Conservation (phyloP, 176 grass and related monocot genomes). For the Carex scoparia region DNA sequence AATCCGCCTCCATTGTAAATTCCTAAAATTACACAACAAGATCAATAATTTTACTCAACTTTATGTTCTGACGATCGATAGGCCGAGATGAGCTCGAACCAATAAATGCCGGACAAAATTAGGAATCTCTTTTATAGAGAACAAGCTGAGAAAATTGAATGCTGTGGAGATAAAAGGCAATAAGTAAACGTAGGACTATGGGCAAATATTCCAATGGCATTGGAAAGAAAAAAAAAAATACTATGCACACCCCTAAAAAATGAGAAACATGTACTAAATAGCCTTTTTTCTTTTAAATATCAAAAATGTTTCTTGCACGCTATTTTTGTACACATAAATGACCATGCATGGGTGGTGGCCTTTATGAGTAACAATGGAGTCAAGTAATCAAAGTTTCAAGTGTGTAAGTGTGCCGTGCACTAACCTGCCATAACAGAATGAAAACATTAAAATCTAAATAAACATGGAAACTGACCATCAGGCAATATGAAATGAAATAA, state of each 20-base stretch:
- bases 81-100: slow-evolving; percentile 25
- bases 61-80: slow-evolving; percentile 43
- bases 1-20: slow-evolving; percentile 70
- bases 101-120: slow-evolving; percentile 36
- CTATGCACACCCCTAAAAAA: not conserved
- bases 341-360: not conserved
- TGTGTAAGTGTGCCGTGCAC: not conserved
- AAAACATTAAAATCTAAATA: not conserved
- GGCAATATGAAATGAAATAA: not conserved
- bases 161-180: slow-evolving; percentile 27
- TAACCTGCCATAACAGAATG: not conserved
- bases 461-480: not conserved
- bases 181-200: not conserved
- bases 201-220: not conserved
- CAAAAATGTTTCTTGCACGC: not conserved
- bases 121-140: not conserved
- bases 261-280: not conserved
- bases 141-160: not conserved
- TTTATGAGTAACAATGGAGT: not conserved
- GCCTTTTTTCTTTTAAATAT: not conserved
- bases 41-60: slow-evolving; percentile 38
- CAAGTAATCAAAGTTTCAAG: not conserved
- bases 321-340: not conserved
- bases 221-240: not conserved
- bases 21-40: slow-evolving; percentile 56